Evolutionary conservation across 352 stramenopile species (phyloP).

Genomic region (Phytopythium mirpurense): DNA sequence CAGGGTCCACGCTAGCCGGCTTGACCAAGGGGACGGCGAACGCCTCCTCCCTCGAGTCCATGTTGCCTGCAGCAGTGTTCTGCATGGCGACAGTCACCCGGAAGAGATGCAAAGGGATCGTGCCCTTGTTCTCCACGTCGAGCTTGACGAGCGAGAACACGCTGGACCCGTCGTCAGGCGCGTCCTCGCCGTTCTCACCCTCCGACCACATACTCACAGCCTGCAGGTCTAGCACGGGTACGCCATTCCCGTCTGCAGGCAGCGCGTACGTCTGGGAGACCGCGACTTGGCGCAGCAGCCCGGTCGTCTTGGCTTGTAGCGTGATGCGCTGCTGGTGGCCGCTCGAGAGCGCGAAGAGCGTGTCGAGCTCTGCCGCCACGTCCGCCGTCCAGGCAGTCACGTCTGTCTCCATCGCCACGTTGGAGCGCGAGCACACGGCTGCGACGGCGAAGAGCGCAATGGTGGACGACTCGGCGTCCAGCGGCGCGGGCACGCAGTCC

Average conservation of each 20-base stretch:
- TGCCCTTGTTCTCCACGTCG: conserved; percentile 30
- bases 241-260: conserved; percentile 28
- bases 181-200: conserved; percentile 6
- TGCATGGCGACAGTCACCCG: conserved; percentile 19
- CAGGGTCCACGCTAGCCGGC: conserved; percentile 24
- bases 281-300: conserved; percentile 21
- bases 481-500: conserved; percentile 34
- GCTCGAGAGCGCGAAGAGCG: conserved; percentile 18
- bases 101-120: conserved; percentile 46
- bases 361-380: conserved; percentile 20
- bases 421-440: conserved; percentile 39
- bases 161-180: not conserved
- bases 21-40: conserved; percentile 28
- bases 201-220: conserved; percentile 34
- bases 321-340: conserved; percentile 15
- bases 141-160: conserved; percentile 34
- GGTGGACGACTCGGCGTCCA: conserved; percentile 20
- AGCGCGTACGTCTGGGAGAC: conserved; percentile 31
- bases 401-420: conserved; percentile 27
- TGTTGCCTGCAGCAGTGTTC: not conserved
- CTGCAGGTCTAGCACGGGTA: conserved; percentile 33
- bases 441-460: conserved; percentile 27
- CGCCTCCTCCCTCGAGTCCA: conserved; percentile 7
- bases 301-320: conserved; percentile 18
- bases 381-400: conserved; percentile 19